Evolutionary conservation across 768 basidiomycete species (phyloP).

Genomic region (Podaxis carcinomalis): DNA sequence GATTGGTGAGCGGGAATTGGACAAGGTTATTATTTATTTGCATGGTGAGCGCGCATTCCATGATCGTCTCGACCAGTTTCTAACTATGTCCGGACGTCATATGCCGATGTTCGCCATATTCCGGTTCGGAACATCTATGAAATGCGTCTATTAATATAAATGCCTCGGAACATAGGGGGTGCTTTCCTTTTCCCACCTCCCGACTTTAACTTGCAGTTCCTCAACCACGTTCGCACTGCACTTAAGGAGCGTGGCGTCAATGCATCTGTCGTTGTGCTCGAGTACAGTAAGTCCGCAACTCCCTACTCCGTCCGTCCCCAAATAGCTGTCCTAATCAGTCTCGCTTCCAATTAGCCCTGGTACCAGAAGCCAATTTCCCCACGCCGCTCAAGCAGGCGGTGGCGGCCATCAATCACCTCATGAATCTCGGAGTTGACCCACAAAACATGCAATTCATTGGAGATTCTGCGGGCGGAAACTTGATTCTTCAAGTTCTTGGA

Average conservation of each 20-base stretch:
- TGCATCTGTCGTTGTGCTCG: conserved; percentile 14
- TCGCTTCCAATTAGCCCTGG: conserved; percentile 18
- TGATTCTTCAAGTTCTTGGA: conserved; percentile 26
- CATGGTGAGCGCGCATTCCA: conserved; percentile 12
- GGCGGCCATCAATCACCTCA: conserved; percentile 23
- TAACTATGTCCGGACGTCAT: background rate
- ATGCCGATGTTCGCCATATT: background rate
- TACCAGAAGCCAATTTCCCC: conserved; percentile 23
- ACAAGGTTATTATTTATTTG: conserved; percentile 16
- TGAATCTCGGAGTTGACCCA: conserved; percentile 24
- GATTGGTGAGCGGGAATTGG: conserved; percentile 14
- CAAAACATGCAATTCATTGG: conserved; percentile 29
- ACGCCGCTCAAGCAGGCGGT: conserved; percentile 25
- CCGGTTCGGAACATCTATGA: background rate
- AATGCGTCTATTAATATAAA: background rate
- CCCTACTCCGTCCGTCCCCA: background rate
- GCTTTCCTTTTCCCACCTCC: conserved; percentile 14
- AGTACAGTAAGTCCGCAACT: conserved; percentile 14
- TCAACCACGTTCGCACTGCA: conserved; percentile 7
- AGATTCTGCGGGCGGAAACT: conserved; percentile 32
- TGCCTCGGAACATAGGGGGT: conserved; percentile 11
- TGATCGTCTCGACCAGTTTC: background rate
- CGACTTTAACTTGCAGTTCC: conserved; percentile 7
- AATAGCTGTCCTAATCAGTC: background rate
- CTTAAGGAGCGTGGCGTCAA: conserved; percentile 13